Percentiles rank a stretch among this genome's conserved stretches.
Conservation (phyloP, 1,284 basidiomycete species). For the Rhodotorula glutinis region DNA sequence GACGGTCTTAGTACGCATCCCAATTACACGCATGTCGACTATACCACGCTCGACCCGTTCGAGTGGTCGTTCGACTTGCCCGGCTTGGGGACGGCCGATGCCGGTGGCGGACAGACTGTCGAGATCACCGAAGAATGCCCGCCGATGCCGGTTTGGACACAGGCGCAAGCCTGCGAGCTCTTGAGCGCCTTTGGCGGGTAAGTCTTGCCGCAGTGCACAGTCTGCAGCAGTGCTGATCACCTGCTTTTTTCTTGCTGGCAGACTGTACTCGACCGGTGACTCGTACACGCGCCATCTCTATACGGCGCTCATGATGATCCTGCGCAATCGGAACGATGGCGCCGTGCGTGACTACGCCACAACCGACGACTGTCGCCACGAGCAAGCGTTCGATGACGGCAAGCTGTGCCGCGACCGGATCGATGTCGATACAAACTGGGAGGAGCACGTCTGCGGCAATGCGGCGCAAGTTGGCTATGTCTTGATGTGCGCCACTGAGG, state of each 20-base stretch:
- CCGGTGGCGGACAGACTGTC: neutral
- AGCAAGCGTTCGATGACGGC: constrained; percentile 11
- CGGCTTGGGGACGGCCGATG: too few relatives aligned
- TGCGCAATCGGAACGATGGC: constrained; percentile 6
- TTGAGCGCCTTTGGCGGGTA: constrained; percentile 3
- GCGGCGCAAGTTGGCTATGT: neutral
- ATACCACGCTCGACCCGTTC: neutral
- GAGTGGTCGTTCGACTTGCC: constrained; percentile 9
- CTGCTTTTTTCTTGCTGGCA: too few relatives aligned
- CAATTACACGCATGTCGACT: neutral
- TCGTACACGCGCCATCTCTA: constrained; percentile 1
- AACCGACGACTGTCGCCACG: constrained; percentile 8
- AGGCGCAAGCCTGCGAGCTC: constrained; percentile 13
- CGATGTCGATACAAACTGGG: neutral
- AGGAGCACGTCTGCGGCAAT: neutral
- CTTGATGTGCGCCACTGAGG: neutral
- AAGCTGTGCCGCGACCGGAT: constrained; percentile 3
- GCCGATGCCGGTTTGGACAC: neutral
- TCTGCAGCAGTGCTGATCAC: too few relatives aligned
- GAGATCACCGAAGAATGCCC: neutral
- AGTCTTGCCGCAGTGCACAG: neutral
- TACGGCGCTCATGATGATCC: constrained; percentile 8
- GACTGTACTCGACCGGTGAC: constrained; percentile 6
- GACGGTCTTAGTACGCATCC: constrained; percentile 6
- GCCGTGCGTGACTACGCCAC: neutral